Conservation (phyloP, 192 early-diverging fungal genomes). For the Coemansia javaensis region DNA sequence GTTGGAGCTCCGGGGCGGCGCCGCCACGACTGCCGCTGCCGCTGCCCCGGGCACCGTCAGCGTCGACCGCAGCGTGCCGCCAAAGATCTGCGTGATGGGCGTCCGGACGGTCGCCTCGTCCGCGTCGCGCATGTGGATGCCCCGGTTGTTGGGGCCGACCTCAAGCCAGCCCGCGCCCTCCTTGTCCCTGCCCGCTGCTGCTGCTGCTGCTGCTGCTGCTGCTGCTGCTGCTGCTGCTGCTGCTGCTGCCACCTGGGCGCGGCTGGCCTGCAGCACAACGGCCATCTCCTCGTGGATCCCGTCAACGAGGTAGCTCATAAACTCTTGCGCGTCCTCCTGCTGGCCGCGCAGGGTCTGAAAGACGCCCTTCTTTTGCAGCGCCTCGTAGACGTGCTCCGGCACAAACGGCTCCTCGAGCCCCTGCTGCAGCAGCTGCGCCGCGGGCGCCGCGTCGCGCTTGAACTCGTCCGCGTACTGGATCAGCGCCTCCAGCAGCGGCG, state of each 20-base stretch:
- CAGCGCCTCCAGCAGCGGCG: conserved; percentile 81
- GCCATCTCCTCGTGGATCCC: conserved; percentile 91
- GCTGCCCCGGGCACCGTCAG: conserved; percentile 55
- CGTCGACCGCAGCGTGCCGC: conserved; percentile 74
- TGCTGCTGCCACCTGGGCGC: background rate
- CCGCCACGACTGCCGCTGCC: no score
- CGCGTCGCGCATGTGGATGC: conserved; percentile 49
- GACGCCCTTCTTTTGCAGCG: conserved; percentile 69
- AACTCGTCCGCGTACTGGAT: conserved; percentile 49
- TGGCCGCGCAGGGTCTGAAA: conserved; percentile 81
- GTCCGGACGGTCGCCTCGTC: conserved; percentile 51
- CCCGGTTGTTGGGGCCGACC: conserved; percentile 79
- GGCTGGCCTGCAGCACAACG: conserved; percentile 14
- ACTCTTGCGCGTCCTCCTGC: conserved; percentile 98
- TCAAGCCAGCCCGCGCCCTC: conserved; percentile 72
- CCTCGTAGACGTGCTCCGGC: conserved; percentile 91
- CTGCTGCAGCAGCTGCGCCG: conserved; percentile 43
- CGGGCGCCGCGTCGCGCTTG: conserved; percentile 25
- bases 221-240: background rate
- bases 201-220: no score
- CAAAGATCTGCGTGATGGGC: conserved; percentile 83
- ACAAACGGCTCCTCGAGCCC: conserved; percentile 69
- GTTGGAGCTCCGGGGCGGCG: conserved; percentile 61
- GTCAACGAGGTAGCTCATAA: conserved; percentile 87
- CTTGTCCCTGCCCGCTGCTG: background rate